Evolutionary conservation across 352 stramenopile species (phyloP).

Genomic region (Pythium vanterpoolii): DNA sequence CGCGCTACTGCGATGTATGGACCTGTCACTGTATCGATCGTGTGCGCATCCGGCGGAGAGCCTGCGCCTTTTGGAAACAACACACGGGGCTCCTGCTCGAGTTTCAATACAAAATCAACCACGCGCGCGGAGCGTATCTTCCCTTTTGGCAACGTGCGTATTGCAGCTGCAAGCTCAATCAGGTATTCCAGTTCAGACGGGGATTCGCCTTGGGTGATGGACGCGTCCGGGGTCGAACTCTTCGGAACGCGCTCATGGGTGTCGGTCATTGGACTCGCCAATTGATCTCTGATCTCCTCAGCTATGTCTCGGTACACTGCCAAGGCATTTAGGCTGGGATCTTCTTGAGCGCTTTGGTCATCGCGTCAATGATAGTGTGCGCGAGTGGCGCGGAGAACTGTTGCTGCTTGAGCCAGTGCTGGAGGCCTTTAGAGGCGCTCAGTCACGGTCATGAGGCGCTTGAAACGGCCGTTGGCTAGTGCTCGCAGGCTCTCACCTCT

Average conservation of each 20-base stretch:
- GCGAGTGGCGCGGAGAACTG: not conserved
- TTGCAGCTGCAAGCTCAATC: no score
- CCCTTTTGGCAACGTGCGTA: no score
- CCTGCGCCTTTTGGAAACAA: constrained; percentile 2
- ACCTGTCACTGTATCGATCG: constrained; percentile 4
- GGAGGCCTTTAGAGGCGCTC: not conserved
- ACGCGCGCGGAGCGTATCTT: not conserved
- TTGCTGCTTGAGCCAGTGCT: not conserved
- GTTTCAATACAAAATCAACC: not conserved
- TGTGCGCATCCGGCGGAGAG: no score
- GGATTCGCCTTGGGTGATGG: no score
- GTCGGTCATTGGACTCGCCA: no score
- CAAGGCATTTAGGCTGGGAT: not conserved
- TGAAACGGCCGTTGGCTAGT: not conserved
- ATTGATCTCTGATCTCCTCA: not conserved
- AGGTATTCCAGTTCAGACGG: not conserved
- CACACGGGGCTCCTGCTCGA: not conserved
- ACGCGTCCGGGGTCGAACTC: no score
- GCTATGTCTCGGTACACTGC: not conserved
- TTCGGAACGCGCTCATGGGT: no score
- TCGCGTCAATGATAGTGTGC: not conserved
- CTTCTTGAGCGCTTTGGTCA: not conserved
- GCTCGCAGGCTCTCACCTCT: not conserved
- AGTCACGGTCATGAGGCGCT: no score
- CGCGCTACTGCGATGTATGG: constrained; percentile 2